phyloP scores from a whole-genome alignment of 768 basidiomycete genomes.

The Collybiopsis luxurians region DNA sequence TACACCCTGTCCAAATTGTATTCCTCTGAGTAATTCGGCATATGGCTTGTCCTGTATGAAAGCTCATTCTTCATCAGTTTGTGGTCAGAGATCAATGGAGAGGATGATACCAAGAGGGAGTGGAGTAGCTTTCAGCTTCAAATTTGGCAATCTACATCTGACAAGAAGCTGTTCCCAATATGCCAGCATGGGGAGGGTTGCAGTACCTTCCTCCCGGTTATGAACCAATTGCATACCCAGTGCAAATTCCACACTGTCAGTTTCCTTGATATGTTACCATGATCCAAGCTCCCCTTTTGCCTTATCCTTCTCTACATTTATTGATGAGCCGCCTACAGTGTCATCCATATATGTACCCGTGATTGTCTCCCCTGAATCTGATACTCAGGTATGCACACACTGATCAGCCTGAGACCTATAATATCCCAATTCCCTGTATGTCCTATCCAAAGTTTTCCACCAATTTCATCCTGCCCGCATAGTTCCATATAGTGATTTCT shows the following conservation, averaged over 20 bases:
- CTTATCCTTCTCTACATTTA: not conserved
- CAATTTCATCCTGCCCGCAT: constrained; percentile 10
- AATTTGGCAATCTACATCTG: constrained; percentile 2
- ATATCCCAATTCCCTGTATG: constrained; percentile 8
- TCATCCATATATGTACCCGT: constrained; percentile 11
- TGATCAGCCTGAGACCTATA: constrained; percentile 8
- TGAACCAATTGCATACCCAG: constrained; percentile 8
- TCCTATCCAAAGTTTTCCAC: constrained; percentile 7
- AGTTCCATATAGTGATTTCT: constrained; percentile 8
- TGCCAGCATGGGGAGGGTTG: constrained; percentile 1
- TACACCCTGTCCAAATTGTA: constrained; percentile 1
- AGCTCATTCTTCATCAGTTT: not conserved
- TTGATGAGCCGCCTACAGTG: not conserved
- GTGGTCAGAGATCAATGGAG: not conserved
- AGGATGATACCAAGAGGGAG: constrained; percentile 8
- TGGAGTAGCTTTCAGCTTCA: constrained; percentile 9
- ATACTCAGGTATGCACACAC: constrained; percentile 1
- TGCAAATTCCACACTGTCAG: not conserved
- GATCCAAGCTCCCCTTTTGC: constrained; percentile 8
- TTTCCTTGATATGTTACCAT: constrained; percentile 1
- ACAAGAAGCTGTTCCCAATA: constrained; percentile 12
- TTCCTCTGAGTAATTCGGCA: not conserved
- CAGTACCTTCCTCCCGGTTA: constrained; percentile 1
- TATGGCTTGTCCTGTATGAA: constrained; percentile 12
- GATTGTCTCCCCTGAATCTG: constrained; percentile 4